phyloP scores from a whole-genome alignment of 768 basidiomycete genomes.

The Mycena kentingensis region DNA sequence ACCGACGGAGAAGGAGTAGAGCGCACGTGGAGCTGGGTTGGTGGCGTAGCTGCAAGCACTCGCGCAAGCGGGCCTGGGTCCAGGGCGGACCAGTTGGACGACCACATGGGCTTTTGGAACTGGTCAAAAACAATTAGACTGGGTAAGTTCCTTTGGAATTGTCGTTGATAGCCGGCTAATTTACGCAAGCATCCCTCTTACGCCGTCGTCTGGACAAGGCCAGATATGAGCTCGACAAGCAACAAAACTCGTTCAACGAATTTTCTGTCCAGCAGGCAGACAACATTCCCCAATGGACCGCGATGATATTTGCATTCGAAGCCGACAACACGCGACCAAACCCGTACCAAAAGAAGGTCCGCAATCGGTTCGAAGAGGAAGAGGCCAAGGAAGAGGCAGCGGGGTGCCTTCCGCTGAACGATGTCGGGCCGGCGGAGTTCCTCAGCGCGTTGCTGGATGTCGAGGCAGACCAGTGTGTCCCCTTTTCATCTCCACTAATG shows the following conservation, averaged over 20 bases:
- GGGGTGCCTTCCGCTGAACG: conserved; percentile 11
- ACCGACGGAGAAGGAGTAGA: conserved; percentile 39
- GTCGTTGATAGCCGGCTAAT: neutral
- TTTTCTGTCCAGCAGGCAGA: conserved; percentile 31
- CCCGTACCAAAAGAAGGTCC: neutral
- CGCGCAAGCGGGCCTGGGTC: conserved; percentile 37
- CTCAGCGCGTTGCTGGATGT: conserved; percentile 18
- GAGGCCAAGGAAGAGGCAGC: conserved; percentile 6
- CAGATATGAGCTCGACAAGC: conserved; percentile 31
- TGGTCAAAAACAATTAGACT: conserved; percentile 28
- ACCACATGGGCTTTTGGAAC: conserved; percentile 30
- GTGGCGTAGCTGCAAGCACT: conserved; percentile 30
- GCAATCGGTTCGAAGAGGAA: conserved; percentile 17
- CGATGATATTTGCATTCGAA: neutral
- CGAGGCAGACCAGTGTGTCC: conserved; percentile 25
- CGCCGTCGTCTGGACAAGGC: neutral
- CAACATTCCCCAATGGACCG: conserved; percentile 40
- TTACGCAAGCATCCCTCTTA: neutral
- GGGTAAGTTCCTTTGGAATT: conserved; percentile 15
- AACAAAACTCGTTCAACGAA: conserved; percentile 29
- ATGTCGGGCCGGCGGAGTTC: conserved; percentile 20
- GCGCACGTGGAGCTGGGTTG: conserved; percentile 29
- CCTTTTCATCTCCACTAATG: neutral
- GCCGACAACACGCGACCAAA: too few relatives aligned
- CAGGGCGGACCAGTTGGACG: conserved; percentile 29